Evolutionary conservation across 306 rosid species (phyloP), one percentile per base, ranked within the genome.

Genomic region (Trichosanthes truncata): DNA sequence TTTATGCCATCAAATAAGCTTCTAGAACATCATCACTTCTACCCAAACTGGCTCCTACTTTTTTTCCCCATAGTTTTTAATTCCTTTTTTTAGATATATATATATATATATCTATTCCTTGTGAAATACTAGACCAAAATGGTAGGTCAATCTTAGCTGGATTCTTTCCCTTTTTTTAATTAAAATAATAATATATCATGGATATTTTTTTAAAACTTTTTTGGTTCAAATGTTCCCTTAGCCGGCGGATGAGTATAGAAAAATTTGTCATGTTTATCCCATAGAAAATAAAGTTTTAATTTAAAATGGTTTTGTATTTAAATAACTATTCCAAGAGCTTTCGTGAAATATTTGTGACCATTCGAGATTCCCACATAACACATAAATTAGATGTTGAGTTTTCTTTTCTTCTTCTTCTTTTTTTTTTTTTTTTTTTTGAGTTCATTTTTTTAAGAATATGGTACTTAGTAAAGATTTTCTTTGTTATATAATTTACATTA

Each of bases 71-170:
- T 10, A n/a, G 36, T 36, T 38, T 41, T 71, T 23, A 41, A 69
- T 68, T 68, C 3, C 5, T 41, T 1, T 71, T 5, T 25, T 4
- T 1, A 20, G 1, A n/a, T 21, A 67, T n/a, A 41, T 11, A n/a
- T 1, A 20, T 0, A n/a, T 21, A 67, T n/a, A 41, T 11, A n/a
- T 7, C 12, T 4, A 21, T 45, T 41, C 5, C 25, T 21, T 5
- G 12, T 65, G 35, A 68, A 68, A n/a, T 40, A n/a, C 20, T 21
- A 68, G 53, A 68, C 52, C 49, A 41, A 68, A 40, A 40, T n/a
- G 75, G 74, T 41, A 66, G 49, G 75, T n/a, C 51, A 38, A 40
- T 68, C 75, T 68, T 40, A 68, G 75, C 52, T 68, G 75, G 33
- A 40, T 68, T 68, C 35, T 13, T 21, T 8, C 4, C n/a, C n/a